Conservation (phyloP, 176 grass and related monocot genomes). For the Juncus effusus region DNA sequence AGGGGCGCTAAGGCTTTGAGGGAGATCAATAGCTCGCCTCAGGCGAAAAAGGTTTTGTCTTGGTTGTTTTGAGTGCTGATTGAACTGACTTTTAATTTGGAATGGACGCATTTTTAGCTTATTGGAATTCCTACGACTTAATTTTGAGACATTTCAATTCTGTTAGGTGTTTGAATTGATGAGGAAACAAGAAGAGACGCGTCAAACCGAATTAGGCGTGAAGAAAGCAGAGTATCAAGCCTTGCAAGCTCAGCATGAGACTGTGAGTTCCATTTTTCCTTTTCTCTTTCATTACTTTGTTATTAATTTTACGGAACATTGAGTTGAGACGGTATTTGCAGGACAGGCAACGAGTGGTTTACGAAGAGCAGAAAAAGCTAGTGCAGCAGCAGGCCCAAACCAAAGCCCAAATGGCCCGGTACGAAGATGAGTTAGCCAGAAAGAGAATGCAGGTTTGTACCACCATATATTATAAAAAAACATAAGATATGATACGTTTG, state of each 20-base stretch:
- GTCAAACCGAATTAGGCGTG: slow-evolving; percentile 32
- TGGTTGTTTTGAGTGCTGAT: background rate
- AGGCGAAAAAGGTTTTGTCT: slow-evolving; percentile 54
- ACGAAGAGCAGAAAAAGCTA: slow-evolving; percentile 79
- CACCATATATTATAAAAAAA: background rate
- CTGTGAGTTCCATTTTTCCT: slow-evolving; percentile 45
- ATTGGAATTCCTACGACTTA: too few species aligned
- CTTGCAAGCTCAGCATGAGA: slow-evolving; percentile 46
- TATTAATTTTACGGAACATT: slow-evolving; percentile 18
- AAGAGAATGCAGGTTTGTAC: slow-evolving; percentile 52
- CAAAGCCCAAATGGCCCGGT: slow-evolving; percentile 60
- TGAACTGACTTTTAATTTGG: background rate
- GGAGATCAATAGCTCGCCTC: slow-evolving; percentile 26
- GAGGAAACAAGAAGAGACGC: slow-evolving; percentile 70
- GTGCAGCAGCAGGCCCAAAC: slow-evolving; percentile 52
- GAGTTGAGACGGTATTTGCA: slow-evolving; percentile 40
- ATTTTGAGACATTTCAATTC: background rate
- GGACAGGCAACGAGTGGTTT: slow-evolving; percentile 72
- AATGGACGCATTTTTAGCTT: too few species aligned
- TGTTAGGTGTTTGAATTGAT: slow-evolving; percentile 63
- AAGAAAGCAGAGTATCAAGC: slow-evolving; percentile 56
- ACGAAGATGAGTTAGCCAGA: slow-evolving; percentile 80
- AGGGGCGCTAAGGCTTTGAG: slow-evolving; percentile 36
- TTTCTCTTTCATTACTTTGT: background rate
- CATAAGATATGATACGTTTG: too few species aligned